Evolutionary conservation across 1,139 yeast genomes (phyloP), one percentile per base, ranked within the genome.

Genomic region (Eremothecium cymbalariae): DNA sequence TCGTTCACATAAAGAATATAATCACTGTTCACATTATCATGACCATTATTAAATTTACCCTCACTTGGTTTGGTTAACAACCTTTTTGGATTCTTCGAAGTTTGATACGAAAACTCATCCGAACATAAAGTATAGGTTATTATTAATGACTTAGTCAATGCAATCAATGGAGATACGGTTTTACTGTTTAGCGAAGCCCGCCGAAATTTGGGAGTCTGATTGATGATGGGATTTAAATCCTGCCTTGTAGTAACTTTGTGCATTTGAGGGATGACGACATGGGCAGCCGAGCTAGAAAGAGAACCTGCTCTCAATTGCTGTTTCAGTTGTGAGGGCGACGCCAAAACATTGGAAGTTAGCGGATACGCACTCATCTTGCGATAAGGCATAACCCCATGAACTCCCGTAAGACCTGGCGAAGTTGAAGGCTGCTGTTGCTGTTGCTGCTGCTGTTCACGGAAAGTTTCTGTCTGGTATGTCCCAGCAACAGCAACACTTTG

Each of bases 1-100:
- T 93, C 98, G 57, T 93, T 90, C 11, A 93, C 98, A 48, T 88
- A 88, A 18, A 93, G 62, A 39, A 93, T 88, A 55, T 88, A 90
- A 60, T 93, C 96, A 54, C 84, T 76, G 41, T 85, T 86, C 42
- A 75, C 81, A 55, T 93, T 93, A 61, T 93, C 98, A 52, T 55
- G 74, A 6, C 97, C 97, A 51, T 82, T 77, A 55, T 88, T 86
- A 43, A 65, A 71, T 41, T 71, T 74, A 0, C 90, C 93, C 47
- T 86, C 94, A 57, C 77, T 77, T 2, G 97, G 97, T 55, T 90
- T 90, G 0, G 98, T 93, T 35, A 90, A 65, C 2, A 86, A 95
- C 38, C 98, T 65, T 41, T 85, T 76, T 2, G 98, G 98, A 53
- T 93, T 90, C 40, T 85, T 78, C 6, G 88, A 71, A 18, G 85